Conservation (phyloP, 306 rosid genomes). For the Lithocarpus polystachyus region DNA sequence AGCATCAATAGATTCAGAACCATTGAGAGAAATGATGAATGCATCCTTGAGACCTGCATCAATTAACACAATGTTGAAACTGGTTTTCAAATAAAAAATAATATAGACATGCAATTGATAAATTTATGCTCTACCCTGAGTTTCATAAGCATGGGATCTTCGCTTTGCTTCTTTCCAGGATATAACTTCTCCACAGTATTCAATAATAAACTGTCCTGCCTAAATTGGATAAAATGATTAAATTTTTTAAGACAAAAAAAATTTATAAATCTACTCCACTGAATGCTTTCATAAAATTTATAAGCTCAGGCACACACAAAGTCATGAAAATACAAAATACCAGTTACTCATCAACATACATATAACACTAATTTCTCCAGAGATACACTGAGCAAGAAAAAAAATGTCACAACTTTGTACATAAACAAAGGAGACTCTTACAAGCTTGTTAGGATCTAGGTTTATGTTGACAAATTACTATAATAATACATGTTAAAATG, state of each 20-base stretch:
- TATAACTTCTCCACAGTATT: conserved; percentile 96
- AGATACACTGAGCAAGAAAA: background rate
- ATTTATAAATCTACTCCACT: background rate
- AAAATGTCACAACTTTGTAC: background rate
- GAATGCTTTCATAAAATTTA: background rate
- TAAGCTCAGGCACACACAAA: background rate
- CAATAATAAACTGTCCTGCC: conserved; percentile 81
- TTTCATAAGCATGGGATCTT: conserved; percentile 81
- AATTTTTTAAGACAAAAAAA: background rate
- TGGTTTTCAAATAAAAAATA: conserved; percentile 22
- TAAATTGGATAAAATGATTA: conserved; percentile 33
- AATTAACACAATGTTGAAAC: conserved; percentile 21
- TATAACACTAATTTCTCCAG: background rate
- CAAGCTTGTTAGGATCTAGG: background rate
- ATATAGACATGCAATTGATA: background rate
- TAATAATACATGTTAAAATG: too few species aligned
- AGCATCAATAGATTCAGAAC: conserved; percentile 92
- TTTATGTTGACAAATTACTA: too few species aligned
- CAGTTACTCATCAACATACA: background rate
- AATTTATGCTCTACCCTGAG: conserved; percentile 56
- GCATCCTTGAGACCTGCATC: conserved; percentile 90
- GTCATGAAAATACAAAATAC: background rate
- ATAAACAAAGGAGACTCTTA: background rate
- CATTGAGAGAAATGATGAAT: conserved; percentile 82
- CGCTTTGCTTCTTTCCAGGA: conserved; percentile 94